phyloP scores from a whole-genome alignment of 345 rosid genomes.

The Murraya koenigii region DNA sequence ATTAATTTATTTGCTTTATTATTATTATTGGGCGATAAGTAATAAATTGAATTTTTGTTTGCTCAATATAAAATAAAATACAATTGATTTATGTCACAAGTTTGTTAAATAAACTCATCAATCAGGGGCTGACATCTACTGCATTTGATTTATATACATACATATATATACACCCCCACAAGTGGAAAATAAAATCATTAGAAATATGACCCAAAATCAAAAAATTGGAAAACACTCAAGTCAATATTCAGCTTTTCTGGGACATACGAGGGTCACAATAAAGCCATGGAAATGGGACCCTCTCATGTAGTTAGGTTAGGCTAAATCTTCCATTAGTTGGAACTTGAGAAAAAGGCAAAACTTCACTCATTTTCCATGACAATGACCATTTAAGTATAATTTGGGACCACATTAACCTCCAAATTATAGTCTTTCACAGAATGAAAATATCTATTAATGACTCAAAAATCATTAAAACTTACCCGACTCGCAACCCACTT shows the following conservation, averaged over 20 bases:
- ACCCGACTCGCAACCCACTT: background rate
- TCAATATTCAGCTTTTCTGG: background rate
- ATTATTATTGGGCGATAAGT: no score
- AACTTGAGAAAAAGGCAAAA: constrained; percentile 11
- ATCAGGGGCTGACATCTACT: background rate
- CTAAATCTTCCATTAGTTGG: constrained; percentile 17
- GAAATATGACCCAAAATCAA: background rate
- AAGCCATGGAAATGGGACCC: constrained; percentile 5
- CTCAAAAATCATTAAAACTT: background rate
- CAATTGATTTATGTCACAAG: background rate
- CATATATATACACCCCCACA: background rate
- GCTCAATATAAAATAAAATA: no score
- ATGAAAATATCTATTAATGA: background rate
- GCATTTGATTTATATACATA: background rate
- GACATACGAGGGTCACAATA: background rate
- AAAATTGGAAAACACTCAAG: background rate
- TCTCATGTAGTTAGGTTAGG: background rate
- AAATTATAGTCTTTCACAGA: background rate
- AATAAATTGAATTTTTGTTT: no score
- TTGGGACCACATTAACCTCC: constrained; percentile 23
- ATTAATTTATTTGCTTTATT: no score
- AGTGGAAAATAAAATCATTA: background rate
- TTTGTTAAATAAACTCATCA: background rate
- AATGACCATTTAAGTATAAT: constrained; percentile 14
- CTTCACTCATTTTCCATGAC: constrained; percentile 29